Evolutionary conservation across 345 rosid genomes (phyloP).

Genomic region (Syzygium grande): DNA sequence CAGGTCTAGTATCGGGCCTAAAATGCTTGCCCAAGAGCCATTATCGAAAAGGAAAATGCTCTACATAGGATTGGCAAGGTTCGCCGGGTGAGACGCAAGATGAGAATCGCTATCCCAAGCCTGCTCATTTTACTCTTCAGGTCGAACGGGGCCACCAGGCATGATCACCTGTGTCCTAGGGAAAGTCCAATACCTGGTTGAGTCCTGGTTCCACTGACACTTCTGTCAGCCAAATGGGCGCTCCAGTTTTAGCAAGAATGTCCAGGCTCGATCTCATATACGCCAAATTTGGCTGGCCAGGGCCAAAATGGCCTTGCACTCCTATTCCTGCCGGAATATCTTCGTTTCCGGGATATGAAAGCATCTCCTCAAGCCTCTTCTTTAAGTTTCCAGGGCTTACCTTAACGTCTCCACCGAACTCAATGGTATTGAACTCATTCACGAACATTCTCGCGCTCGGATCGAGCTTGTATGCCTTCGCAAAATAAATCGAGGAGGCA

Average conservation of each 20-base stretch:
- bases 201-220: conserved; percentile 34
- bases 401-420: conserved; percentile 19
- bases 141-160: accelerated
- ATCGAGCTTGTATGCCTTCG: conserved; percentile 32
- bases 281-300: conserved; percentile 46
- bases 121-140: neutral
- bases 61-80: neutral
- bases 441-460: conserved; percentile 46
- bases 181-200: conserved; percentile 10
- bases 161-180: neutral
- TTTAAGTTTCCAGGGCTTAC: conserved; percentile 26
- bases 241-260: conserved; percentile 43
- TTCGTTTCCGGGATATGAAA: conserved; percentile 37
- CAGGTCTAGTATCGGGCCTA: too few species aligned
- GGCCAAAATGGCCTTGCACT: conserved; percentile 62
- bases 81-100: accelerated
- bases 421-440: conserved; percentile 76
- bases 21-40: too few species aligned
- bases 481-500: conserved; percentile 42
- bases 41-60: neutral
- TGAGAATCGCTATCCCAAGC: neutral
- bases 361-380: conserved; percentile 38
- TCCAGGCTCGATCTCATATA: conserved; percentile 70
- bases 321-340: conserved; percentile 47
- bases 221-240: conserved; percentile 82